A percentile compares a stretch with the other conserved stretches of the same genome.
These are phyloP conservation scores for Pyrenochaeta sp. DNA, from an alignment of 2,329 filamentous ascomycete species.

Conservation along the genomic window DNA sequence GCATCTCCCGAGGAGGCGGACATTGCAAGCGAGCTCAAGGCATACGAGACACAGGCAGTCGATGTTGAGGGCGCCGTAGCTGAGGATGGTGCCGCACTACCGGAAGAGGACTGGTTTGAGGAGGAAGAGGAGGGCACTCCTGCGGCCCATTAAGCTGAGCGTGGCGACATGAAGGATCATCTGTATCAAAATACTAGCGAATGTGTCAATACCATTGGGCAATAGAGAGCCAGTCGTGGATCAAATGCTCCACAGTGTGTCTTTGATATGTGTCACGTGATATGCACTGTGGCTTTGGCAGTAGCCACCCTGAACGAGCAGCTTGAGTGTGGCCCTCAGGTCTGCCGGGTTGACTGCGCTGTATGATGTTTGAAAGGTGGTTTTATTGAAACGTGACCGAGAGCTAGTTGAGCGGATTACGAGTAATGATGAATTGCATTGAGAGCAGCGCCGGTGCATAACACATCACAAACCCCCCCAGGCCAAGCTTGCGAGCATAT, in stretches of 20 bases:
- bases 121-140: slow-evolving; percentile 68
- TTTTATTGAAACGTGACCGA: too few relatives aligned
- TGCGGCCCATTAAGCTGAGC: slow-evolving; percentile 37
- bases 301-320: too few relatives aligned
- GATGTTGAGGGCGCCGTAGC: slow-evolving; percentile 88
- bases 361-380: too few relatives aligned
- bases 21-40: slow-evolving; percentile 88
- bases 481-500: too few relatives aligned
- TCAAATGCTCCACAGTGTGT: neutral
- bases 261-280: slow-evolving; percentile 34
- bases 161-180: slow-evolving; percentile 17
- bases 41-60: slow-evolving; percentile 92
- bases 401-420: too few relatives aligned
- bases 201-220: slow-evolving; percentile 46
- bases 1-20: slow-evolving; percentile 92
- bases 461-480: too few relatives aligned
- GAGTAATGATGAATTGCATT: too few relatives aligned
- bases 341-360: too few relatives aligned
- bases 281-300: neutral
- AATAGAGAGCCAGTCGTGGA: slow-evolving; percentile 25
- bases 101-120: slow-evolving; percentile 82
- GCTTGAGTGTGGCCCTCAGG: too few relatives aligned
- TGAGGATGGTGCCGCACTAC: slow-evolving; percentile 65
- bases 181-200: slow-evolving; percentile 48
- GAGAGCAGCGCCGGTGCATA: too few relatives aligned